Evolutionary conservation across 1,284 basidiomycete genomes (phyloP), one percentile per base, ranked within the genome.

Genomic region (Fomes fomentarius): DNA sequence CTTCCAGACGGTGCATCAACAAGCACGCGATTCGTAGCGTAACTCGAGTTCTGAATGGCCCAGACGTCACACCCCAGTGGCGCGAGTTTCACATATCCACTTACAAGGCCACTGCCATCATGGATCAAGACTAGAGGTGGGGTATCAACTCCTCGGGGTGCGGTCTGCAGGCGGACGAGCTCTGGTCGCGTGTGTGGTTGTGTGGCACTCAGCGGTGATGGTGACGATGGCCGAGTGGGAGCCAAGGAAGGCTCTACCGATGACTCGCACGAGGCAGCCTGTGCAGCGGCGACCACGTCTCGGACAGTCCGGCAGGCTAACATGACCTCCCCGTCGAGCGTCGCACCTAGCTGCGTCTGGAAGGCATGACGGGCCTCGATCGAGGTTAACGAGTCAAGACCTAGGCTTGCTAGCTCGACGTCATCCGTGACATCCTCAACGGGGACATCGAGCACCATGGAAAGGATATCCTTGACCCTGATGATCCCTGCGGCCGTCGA

Each of bases 81-180:
- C 4, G 69, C 61, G 8, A 91, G 69, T 6, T 73, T 76, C 40
- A 76, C 66, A 56, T 86, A 87, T 40, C 80, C 77, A 41, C 73
- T 72, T 7, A 79, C 70, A 14, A 86, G 64, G 0, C 88, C 88
- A 58, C 84, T 86, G 4, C 89, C 88, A 60, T 90, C 89, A 61
- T 91, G 87, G 12, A 91, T 74, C 19, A 91, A 75, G 53, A 87
- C 78, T 4, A 90, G 71, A 5, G 85, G 85, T 0, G 68, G 52
- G 0, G 52, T 47, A 7, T 57, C 55, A 1, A 57, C 46, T 0
- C 52, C 54, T 17, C 60, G 65, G 2, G 46, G 53, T 2, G 51
- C 50, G 12, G 22, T 40, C 26, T 56, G 58, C 14, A 56, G 22
- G 1, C 39, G 51, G 1, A 56, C 26, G 28, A 56, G 39, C 21